Base-by-base conservation (phyloP, 805 yeast genomes). In the Priceomyces medius region DNA sequence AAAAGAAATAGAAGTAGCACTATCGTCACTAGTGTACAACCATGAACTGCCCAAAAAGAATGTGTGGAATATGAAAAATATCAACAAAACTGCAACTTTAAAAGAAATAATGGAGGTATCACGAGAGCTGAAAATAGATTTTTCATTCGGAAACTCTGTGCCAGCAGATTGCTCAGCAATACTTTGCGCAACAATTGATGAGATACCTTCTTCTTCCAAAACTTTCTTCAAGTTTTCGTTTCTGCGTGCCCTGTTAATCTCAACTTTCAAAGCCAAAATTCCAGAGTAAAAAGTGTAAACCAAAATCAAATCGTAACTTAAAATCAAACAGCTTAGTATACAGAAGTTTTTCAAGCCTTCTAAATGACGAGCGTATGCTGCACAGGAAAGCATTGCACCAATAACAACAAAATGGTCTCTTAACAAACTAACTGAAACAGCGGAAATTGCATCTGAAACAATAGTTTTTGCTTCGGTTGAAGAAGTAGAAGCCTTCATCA, bases 161-260 rank as follows among this genome's bases (percentile, higher is more conserved):
- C 58, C 69, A 31, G 56, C 56, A 24, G 67, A 54, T 34, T 58
- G 64, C 13, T 82, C 80, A 26, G 89, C 90, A 28, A 80, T 74
- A 48, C 79, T 81, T 8, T 62, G 61, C 7, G 97, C 97, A 24
- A 85, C 85, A 35, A 70, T 61, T 29, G 80, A 79, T 33, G 85
- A 76, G 24, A 91, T 78, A 19, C 99, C 98, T 56, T 91, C 99
- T 60, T 91, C 99, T 68, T 90, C 93, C 48, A 91, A 72, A 20
- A 87, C 88, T 47, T 79, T 81, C 58, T 84, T 82, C 58, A 89
- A 77, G 41, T 80, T 79, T 44, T 87, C 81, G 35, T 88, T 85
- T 49, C 88, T 80, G 63, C 90, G 88, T 42, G 93, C 93, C 45
- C 86, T 74, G 59, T 80, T 81, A 61, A 91, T 88, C 63, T 93